These are phyloP conservation scores for Eragrostis curvula DNA, from an alignment of 176 grass and related monocot species.

Conservation along the genomic window DNA sequence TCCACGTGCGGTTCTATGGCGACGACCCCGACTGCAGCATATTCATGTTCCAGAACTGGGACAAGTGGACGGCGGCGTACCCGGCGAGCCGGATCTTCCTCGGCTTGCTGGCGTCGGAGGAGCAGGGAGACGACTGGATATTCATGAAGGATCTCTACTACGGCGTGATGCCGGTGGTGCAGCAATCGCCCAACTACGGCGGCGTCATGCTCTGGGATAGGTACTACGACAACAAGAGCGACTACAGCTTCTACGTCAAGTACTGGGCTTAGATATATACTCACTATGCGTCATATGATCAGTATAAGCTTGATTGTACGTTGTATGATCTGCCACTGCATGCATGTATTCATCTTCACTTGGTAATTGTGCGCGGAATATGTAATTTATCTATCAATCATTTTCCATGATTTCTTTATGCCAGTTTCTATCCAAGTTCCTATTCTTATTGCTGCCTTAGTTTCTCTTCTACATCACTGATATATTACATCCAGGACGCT, in stretches of 20 bases:
- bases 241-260: conserved; percentile 13
- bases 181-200: conserved; percentile 9
- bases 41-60: not conserved
- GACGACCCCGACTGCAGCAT: not conserved
- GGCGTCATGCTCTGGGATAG: conserved; percentile 35
- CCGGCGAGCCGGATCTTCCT: not conserved
- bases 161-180: not conserved
- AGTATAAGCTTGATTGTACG: too few species aligned
- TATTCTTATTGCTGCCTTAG: too few species aligned
- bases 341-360: too few species aligned
- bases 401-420: too few species aligned
- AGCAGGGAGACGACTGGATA: not conserved
- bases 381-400: too few species aligned
- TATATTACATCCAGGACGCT: too few species aligned
- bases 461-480: too few species aligned
- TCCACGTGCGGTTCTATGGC: conserved; percentile 35
- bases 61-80: conserved; percentile 18
- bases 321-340: too few species aligned
- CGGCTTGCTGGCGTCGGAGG: not conserved
- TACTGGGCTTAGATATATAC: conserved; percentile 1
- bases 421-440: too few species aligned
- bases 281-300: too few species aligned
- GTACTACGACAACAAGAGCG: not conserved
- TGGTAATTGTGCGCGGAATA: too few species aligned
- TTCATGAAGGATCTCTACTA: not conserved